Percentiles rank a stretch among this genome's conserved stretches.
Evolutionary conservation across 176 grass and related monocot genomes (phyloP).

Genomic region (Poa annua): DNA sequence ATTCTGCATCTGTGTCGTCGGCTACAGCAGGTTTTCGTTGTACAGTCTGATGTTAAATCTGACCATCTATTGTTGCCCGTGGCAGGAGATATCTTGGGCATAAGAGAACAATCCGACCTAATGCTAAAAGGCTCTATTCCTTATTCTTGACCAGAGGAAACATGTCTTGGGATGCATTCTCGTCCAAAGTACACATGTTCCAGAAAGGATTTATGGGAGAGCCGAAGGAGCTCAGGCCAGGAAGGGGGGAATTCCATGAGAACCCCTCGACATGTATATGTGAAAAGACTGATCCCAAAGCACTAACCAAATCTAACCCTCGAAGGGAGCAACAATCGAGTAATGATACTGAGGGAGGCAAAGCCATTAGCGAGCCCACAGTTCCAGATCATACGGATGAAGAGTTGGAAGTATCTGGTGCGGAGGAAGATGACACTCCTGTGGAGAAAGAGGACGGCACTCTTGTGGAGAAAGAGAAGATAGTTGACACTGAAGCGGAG

Average conservation of each 20-base stretch:
- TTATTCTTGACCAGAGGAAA: conserved; percentile 62
- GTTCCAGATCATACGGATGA: conserved; percentile 34
- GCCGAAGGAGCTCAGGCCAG: conserved; percentile 68
- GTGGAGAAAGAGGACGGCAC: conserved; percentile 39
- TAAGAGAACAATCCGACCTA: conserved; percentile 77
- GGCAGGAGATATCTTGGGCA: conserved; percentile 78
- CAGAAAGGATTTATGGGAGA: conserved; percentile 85
- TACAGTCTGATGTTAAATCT: background rate
- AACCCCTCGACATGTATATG: conserved; percentile 75
- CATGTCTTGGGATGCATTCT: conserved; percentile 73
- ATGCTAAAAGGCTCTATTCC: conserved; percentile 62
- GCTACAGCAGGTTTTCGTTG: background rate
- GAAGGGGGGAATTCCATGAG: conserved; percentile 78
- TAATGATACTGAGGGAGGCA: background rate
- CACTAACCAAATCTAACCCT: conserved; percentile 17
- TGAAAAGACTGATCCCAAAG: conserved; percentile 43
- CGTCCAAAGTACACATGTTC: conserved; percentile 47
- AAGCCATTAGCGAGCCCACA: conserved; percentile 25
- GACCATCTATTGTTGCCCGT: conserved; percentile 21
- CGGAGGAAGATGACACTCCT: conserved; percentile 54
- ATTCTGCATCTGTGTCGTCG: background rate
- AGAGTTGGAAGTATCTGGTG: conserved; percentile 42
- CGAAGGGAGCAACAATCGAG: background rate
- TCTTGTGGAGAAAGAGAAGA: conserved; percentile 37
- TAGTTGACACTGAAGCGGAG: conserved; percentile 36